phyloP scores from a whole-genome alignment of 1,284 basidiomycete genomes.

The Moesziomyces sp. region DNA sequence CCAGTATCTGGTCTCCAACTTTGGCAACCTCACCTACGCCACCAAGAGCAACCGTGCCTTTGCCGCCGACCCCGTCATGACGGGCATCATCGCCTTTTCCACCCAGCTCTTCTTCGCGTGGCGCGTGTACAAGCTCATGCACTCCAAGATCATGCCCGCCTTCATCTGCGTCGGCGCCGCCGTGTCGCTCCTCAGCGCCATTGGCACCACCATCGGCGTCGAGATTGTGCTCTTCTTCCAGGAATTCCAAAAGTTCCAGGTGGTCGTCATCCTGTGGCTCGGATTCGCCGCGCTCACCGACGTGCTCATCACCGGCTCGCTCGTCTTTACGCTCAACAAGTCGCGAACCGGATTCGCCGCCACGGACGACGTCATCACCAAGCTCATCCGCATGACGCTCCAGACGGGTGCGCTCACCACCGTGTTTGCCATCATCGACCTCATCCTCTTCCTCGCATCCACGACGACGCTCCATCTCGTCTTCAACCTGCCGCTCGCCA shows the following conservation, averaged over 20 bases:
- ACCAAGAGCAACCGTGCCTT: slow-evolving; percentile 45
- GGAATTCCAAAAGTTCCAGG: slow-evolving; percentile 62
- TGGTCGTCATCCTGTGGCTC: slow-evolving; percentile 62
- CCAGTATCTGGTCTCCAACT: slow-evolving; percentile 59
- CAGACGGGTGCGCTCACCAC: slow-evolving; percentile 62
- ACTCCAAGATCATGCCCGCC: slow-evolving; percentile 48
- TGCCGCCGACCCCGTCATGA: slow-evolving; percentile 56
- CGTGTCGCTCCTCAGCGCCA: slow-evolving; percentile 50
- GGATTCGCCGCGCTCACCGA: slow-evolving; percentile 59
- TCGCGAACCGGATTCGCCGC: slow-evolving; percentile 61
- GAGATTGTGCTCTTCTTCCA: slow-evolving; percentile 47
- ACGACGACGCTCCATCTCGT: slow-evolving; percentile 58
- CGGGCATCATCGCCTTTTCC: slow-evolving; percentile 56
- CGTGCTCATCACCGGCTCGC: slow-evolving; percentile 53
- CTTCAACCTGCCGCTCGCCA: slow-evolving; percentile 63
- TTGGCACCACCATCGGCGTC: slow-evolving; percentile 60
- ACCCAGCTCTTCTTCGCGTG: slow-evolving; percentile 64
- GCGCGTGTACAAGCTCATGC: slow-evolving; percentile 59
- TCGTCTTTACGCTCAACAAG: slow-evolving; percentile 60
- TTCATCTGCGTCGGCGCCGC: slow-evolving; percentile 39
- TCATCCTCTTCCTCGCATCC: slow-evolving; percentile 57
- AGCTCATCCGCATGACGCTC: slow-evolving; percentile 59
- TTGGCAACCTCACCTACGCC: slow-evolving; percentile 53
- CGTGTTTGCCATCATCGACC: slow-evolving; percentile 55
- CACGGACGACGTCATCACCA: slow-evolving; percentile 63